phyloP scores from a whole-genome alignment of 352 stramenopile species.

The Phytopythium helicoides region DNA sequence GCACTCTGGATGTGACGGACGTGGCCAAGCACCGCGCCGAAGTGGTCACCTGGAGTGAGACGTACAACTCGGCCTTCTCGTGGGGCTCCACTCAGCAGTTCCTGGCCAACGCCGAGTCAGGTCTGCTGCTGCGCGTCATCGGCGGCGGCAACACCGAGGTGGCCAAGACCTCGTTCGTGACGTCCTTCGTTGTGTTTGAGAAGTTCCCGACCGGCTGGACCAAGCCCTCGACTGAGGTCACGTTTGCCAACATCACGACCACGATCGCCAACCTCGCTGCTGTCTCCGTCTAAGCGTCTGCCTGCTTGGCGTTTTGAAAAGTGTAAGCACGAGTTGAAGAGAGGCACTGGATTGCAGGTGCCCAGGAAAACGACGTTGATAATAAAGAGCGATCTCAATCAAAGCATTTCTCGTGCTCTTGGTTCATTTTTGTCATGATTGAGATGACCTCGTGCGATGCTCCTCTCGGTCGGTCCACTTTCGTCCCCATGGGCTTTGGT shows the following conservation, averaged over 20 bases:
- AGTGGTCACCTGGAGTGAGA: slow-evolving; percentile 9
- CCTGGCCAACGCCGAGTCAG: slow-evolving; percentile 18
- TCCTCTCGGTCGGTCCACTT: no score
- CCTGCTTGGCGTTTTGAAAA: neutral
- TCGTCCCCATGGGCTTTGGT: no score
- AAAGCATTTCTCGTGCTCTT: no score
- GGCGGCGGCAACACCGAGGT: slow-evolving; percentile 20
- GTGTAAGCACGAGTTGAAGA: neutral
- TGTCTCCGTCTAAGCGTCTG: neutral
- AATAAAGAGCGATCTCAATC: no score
- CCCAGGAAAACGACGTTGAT: no score
- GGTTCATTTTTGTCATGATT: no score
- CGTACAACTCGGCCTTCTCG: slow-evolving; percentile 17
- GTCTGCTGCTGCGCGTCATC: slow-evolving; percentile 20
- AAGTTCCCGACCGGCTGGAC: slow-evolving; percentile 21
- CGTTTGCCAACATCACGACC: slow-evolving; percentile 4
- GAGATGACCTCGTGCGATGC: no score
- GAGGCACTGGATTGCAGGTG: neutral
- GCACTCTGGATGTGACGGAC: slow-evolving; percentile 9
- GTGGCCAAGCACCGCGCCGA: slow-evolving; percentile 14
- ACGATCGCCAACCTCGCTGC: slow-evolving; percentile 2
- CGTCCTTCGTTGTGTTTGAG: slow-evolving; percentile 20
- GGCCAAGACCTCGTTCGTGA: slow-evolving; percentile 12
- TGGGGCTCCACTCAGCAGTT: slow-evolving; percentile 15
- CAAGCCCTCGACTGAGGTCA: slow-evolving; percentile 15